Evolutionary conservation across 257 asterid species (phyloP), one percentile per base, ranked within the genome.

Genomic region (Penstemon eatonii): DNA sequence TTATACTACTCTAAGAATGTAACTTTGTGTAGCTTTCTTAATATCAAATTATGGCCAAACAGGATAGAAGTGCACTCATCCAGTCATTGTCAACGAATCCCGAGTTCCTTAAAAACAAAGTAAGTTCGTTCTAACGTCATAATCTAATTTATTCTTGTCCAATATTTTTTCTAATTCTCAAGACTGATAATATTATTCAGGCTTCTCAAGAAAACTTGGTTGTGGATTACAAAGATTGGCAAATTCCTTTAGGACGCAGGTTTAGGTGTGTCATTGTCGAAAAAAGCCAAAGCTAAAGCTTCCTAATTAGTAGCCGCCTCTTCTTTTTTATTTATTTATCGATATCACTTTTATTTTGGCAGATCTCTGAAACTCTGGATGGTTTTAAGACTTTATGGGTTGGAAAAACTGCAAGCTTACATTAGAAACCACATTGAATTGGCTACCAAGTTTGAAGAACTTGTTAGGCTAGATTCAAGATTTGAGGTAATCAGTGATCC

Each of bases 181-280:
- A 15, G 50, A 55, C 49, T 65, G 42, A 45, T 63, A 63, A 3
- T 4, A 4, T 53, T 67, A 13, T 75, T 72, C 82, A 93, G 97
- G 94, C 96, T 66, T 93, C 97, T 73, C 87, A 88, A 80, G 83
- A 19, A 42, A 85, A 81, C 78, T 39, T 68, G 89, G 99, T 93
- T 67, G 92, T 93, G 65, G 99, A 93, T 80, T 93, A 88, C 88
- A 93, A 90, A 83, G 99, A 93, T 72, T 93, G 99, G 99, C 99
- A 93, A 82, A 84, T 90, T 75, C 97, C 96, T 63, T 84, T 93
- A 56, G 97, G 99, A 60, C 97, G 99, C 76, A 84, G 99, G 78
- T 93, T 93, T 87, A 88, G 99, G 99, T 90, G 55, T 56, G 85
- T 71, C n/a, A 55, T 75, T 55, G 68, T 37, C 33, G 58, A 49